A percentile compares a stretch with the other conserved stretches of the same genome.
Evolutionary conservation across 2,329 filamentous ascomycete genomes (phyloP).

Genomic region (Tolypocladium tundrense): DNA sequence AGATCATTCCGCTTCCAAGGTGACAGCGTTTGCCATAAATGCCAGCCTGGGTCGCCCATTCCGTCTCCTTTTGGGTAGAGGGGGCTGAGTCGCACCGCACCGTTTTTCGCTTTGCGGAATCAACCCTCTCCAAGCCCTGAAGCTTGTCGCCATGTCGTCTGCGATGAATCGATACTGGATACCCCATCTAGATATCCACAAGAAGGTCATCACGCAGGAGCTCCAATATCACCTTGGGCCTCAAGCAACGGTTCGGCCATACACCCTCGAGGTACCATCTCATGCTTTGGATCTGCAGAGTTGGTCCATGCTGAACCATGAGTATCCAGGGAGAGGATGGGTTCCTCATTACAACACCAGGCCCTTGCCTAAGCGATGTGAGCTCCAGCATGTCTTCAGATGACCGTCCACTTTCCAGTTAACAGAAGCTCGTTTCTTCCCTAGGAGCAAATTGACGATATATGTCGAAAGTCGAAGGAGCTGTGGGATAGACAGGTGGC

Average conservation of each 20-base stretch:
- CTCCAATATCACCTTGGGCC: constrained; percentile 49
- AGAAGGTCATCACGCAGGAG: constrained; percentile 48
- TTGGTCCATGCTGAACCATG: constrained; percentile 1
- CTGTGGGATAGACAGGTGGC: constrained; percentile 46
- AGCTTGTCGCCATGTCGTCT: constrained; percentile 12
- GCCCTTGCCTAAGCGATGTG: constrained; percentile 49
- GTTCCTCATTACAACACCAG: constrained; percentile 48
- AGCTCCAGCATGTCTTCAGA: constrained; percentile 15
- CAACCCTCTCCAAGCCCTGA: neutral
- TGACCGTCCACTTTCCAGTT: constrained; percentile 1
- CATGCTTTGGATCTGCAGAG: neutral
- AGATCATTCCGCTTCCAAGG: neutral
- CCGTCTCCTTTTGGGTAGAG: neutral
- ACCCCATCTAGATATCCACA: constrained; percentile 47
- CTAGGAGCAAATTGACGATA: constrained; percentile 52
- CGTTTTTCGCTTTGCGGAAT: neutral
- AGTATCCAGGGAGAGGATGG: constrained; percentile 45
- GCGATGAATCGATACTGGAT: constrained; percentile 52
- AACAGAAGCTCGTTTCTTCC: constrained; percentile 5
- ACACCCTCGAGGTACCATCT: constrained; percentile 39
- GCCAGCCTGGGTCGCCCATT: neutral
- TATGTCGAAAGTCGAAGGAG: constrained; percentile 48
- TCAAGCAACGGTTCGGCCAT: constrained; percentile 45
- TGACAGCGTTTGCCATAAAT: neutral
- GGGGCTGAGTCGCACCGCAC: neutral